These are phyloP conservation scores for Chionographis japonica DNA, from an alignment of 106 monocot species.

Conservation along the genomic window DNA sequence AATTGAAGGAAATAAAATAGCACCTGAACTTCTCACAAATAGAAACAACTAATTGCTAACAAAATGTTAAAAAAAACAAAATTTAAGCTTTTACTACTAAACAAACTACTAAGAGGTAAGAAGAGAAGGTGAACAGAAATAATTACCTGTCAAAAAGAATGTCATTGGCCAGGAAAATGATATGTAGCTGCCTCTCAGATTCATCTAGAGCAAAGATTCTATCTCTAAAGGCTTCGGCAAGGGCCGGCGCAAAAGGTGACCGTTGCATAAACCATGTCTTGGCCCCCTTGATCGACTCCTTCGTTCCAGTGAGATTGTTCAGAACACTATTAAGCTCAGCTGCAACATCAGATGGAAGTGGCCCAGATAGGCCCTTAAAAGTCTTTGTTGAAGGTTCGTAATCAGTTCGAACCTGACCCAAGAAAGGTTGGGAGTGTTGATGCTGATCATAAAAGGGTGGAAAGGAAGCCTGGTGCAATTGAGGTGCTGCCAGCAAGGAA, in stretches of 20 bases:
- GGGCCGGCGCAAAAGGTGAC: slow-evolving; percentile 84
- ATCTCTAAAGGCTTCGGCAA: slow-evolving; percentile 86
- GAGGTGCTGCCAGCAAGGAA: slow-evolving; percentile 39
- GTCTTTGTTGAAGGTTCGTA: slow-evolving; percentile 43
- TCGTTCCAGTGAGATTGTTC: slow-evolving; percentile 68
- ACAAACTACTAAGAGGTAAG: not conserved
- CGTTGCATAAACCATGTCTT: slow-evolving; percentile 97
- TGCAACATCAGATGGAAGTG: slow-evolving; percentile 85
- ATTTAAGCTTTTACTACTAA: too few relatives aligned
- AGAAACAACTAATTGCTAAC: too few relatives aligned
- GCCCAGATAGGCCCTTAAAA: slow-evolving; percentile 75
- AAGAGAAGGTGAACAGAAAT: not conserved
- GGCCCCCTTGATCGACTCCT: slow-evolving; percentile 96
- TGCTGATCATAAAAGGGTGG: slow-evolving; percentile 62
- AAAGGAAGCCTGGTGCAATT: slow-evolving; percentile 41
- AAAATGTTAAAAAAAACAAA: too few relatives aligned
- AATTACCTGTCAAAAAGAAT: slow-evolving; percentile 93
- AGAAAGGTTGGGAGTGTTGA: slow-evolving; percentile 40
- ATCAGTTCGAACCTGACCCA: slow-evolving; percentile 36
- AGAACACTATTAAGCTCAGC: slow-evolving; percentile 68
- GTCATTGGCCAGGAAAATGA: slow-evolving; percentile 90
- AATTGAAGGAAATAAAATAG: too few relatives aligned
- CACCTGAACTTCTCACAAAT: too few relatives aligned
- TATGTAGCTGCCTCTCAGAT: slow-evolving; percentile 90
- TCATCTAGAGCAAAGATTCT: slow-evolving; percentile 74